Evolutionary conservation across 2,329 filamentous ascomycete species (phyloP).

Genomic region (Colletotrichum echinochloae): DNA sequence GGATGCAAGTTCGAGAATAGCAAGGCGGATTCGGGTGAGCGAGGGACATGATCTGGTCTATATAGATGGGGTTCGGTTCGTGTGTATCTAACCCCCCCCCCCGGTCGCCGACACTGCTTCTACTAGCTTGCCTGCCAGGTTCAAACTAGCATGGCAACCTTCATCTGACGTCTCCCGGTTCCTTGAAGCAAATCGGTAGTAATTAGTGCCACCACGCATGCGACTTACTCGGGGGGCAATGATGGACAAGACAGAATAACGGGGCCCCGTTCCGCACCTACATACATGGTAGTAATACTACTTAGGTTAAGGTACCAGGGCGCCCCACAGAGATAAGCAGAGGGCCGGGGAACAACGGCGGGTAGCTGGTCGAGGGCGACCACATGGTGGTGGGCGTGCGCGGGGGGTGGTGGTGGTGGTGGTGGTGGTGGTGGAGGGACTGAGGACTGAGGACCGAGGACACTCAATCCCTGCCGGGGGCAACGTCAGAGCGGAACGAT

Average conservation of each 20-base stretch:
- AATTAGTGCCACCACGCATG: slow-evolving; percentile 14
- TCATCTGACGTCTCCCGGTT: slow-evolving; percentile 39
- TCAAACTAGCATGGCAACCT: slow-evolving; percentile 20
- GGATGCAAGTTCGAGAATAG: slow-evolving; percentile 6
- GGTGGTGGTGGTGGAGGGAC: too few relatives aligned
- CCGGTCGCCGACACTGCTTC: not conserved
- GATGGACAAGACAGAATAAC: slow-evolving; percentile 31
- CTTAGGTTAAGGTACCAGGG: too few relatives aligned
- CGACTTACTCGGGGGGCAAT: slow-evolving; percentile 34
- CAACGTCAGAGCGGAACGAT: slow-evolving; percentile 32
- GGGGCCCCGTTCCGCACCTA: not conserved
- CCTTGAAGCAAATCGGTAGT: slow-evolving; percentile 7
- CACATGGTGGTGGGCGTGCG: slow-evolving; percentile 32
- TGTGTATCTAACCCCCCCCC: not conserved
- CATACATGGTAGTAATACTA: too few relatives aligned
- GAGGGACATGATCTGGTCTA: slow-evolving; percentile 25
- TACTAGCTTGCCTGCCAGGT: slow-evolving; percentile 10
- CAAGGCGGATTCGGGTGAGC: not conserved
- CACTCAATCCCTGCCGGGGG: slow-evolving; percentile 20
- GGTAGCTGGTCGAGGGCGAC: slow-evolving; percentile 27
- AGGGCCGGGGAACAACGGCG: slow-evolving; percentile 27
- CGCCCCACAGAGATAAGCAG: slow-evolving; percentile 38
- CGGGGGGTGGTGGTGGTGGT: slow-evolving; percentile 2
- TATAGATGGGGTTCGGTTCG: slow-evolving; percentile 5
- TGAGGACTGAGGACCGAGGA: too few relatives aligned